Percentiles rank a stretch among this genome's conserved stretches.
phyloP scores from a whole-genome alignment of 2,329 filamentous ascomycete genomes.

The Pseudogymnoascus sp. region DNA sequence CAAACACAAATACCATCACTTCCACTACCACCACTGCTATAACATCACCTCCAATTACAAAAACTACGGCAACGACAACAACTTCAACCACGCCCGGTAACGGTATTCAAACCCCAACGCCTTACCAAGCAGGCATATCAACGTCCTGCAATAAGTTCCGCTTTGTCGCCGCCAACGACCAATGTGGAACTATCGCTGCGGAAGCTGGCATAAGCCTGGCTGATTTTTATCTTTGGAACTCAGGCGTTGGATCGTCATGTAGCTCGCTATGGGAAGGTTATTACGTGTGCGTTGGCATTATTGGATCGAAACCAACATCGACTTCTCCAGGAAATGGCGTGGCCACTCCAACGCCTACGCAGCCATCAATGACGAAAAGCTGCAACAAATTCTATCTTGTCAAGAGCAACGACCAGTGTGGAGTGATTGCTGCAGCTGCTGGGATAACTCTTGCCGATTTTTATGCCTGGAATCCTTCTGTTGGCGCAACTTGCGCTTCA shows the following conservation, averaged over 20 bases:
- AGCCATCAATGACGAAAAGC: too few relatives aligned
- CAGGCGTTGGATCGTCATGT: background rate
- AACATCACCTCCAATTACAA: too few relatives aligned
- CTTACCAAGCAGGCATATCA: too few relatives aligned
- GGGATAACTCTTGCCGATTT: slow-evolving; percentile 2
- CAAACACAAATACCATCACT: too few relatives aligned
- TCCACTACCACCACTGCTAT: too few relatives aligned
- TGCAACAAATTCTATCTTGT: slow-evolving; percentile 4
- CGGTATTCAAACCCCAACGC: too few relatives aligned
- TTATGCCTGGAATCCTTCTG: background rate
- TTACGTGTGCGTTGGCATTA: background rate
- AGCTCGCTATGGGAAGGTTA: background rate
- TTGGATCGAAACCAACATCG: too few relatives aligned
- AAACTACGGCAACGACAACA: too few relatives aligned
- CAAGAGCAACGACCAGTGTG: slow-evolving; percentile 2
- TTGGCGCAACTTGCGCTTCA: background rate
- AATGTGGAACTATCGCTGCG: background rate
- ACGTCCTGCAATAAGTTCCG: slow-evolving; percentile 2
- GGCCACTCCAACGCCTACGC: too few relatives aligned
- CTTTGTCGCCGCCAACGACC: background rate
- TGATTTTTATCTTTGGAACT: slow-evolving; percentile 6
- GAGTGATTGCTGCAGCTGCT: background rate
- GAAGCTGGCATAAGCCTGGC: background rate
- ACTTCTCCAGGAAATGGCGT: too few relatives aligned
- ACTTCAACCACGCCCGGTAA: too few relatives aligned